Conservation (phyloP, 2,329 filamentous ascomycete species). For the Colletotrichum chrysophilum region DNA sequence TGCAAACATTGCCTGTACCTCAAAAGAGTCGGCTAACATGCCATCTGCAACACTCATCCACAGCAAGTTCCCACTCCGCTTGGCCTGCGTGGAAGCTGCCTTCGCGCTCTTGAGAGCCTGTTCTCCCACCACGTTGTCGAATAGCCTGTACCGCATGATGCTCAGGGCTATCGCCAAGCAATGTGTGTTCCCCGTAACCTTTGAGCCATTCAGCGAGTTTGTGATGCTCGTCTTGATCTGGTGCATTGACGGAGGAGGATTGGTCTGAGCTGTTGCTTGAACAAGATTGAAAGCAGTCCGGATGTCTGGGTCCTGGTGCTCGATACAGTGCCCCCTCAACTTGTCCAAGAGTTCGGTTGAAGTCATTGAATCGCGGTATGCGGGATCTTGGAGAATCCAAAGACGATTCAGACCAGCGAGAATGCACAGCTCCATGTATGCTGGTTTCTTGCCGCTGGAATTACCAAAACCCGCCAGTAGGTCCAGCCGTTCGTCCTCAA, state of each 20-base stretch:
- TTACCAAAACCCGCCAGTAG: slow-evolving; percentile 47
- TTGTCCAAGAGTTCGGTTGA: slow-evolving; percentile 67
- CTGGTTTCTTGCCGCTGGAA: slow-evolving; percentile 48
- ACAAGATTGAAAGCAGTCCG: slow-evolving; percentile 80
- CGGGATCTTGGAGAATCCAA: slow-evolving; percentile 72
- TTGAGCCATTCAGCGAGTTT: slow-evolving; percentile 72
- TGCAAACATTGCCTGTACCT: slow-evolving; percentile 69
- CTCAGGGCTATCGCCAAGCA: slow-evolving; percentile 84
- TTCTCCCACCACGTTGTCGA: slow-evolving; percentile 80
- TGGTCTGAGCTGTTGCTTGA: slow-evolving; percentile 68
- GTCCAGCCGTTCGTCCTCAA: slow-evolving; percentile 65
- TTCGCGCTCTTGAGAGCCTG: slow-evolving; percentile 79
- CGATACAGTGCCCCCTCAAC: slow-evolving; percentile 70
- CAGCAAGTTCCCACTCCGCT: slow-evolving; percentile 71
- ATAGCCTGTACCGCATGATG: slow-evolving; percentile 84
- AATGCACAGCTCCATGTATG: slow-evolving; percentile 68
- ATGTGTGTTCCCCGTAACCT: slow-evolving; percentile 74
- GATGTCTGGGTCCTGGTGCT: slow-evolving; percentile 77
- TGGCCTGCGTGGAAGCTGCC: slow-evolving; percentile 71
- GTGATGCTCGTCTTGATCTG: slow-evolving; percentile 82
- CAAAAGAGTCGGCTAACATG: slow-evolving; percentile 77
- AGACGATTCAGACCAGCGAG: slow-evolving; percentile 72
- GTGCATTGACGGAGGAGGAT: slow-evolving; percentile 70
- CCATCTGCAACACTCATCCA: slow-evolving; percentile 84
- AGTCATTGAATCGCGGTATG: slow-evolving; percentile 60